These are phyloP conservation scores for Prosopis cineraria DNA, from an alignment of 306 rosid genomes.

Conservation along the genomic window DNA sequence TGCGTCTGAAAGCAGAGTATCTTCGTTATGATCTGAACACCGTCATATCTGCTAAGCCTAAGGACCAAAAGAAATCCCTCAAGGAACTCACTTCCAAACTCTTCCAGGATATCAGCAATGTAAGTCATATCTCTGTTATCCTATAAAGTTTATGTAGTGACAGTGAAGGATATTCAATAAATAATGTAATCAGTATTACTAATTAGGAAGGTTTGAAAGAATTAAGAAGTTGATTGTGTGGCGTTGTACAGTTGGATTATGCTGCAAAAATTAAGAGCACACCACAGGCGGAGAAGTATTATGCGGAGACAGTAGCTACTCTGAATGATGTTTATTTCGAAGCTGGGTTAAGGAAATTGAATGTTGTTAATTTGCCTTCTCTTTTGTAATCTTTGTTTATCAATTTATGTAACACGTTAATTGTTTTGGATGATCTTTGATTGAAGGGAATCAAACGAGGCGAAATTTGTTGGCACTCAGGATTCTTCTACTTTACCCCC, in stretches of 20 bases:
- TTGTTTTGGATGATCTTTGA: conserved; percentile 42
- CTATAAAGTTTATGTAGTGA: too few relatives aligned
- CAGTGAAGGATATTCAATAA: too few relatives aligned
- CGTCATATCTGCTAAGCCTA: conserved; percentile 71
- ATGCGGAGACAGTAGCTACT: conserved; percentile 66
- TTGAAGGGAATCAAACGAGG: conserved; percentile 50
- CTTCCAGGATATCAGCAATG: conserved; percentile 67
- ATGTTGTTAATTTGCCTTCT: conserved; percentile 41
- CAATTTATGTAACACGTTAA: conserved; percentile 32
- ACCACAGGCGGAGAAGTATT: conserved; percentile 92
- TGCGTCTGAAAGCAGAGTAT: conserved; percentile 69
- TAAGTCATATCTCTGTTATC: too few relatives aligned
- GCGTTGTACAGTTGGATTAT: conserved; percentile 69
- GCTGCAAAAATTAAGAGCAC: conserved; percentile 96
- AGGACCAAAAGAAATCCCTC: conserved; percentile 72
- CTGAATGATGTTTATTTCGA: conserved; percentile 79
- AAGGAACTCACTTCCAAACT: conserved; percentile 84
- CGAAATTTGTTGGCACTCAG: neutral
- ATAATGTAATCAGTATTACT: too few relatives aligned
- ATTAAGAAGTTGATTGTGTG: neutral
- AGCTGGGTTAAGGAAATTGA: conserved; percentile 59
- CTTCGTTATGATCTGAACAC: conserved; percentile 91
- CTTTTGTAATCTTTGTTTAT: conserved; percentile 49
- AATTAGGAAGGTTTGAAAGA: too few relatives aligned
- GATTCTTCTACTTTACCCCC: neutral